Conservation (phyloP, 148 eudicot species). For the Simmondsia chinensis region DNA sequence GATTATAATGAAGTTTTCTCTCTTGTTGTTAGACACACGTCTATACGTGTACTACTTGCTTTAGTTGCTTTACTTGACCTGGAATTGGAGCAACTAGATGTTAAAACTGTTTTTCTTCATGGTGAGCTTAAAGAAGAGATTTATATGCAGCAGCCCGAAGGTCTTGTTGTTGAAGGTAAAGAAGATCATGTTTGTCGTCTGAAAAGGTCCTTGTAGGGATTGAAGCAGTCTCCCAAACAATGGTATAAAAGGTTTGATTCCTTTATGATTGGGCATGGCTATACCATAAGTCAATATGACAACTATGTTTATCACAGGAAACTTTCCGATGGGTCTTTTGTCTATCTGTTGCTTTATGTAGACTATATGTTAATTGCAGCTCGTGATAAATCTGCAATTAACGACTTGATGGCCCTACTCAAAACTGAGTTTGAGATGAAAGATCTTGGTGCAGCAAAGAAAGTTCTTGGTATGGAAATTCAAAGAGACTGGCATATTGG, state of each 20-base stretch:
- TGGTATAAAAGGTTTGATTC: too few relatives aligned
- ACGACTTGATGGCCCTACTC: neutral
- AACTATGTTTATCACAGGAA: constrained; percentile 4
- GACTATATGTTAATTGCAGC: neutral
- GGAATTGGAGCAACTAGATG: constrained; percentile 8
- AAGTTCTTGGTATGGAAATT: constrained; percentile 4
- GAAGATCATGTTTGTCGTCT: too few relatives aligned
- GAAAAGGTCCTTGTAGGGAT: too few relatives aligned
- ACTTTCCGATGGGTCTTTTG: neutral
- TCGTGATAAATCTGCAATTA: neutral
- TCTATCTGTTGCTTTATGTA: constrained; percentile 4
- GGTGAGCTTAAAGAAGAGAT: neutral
- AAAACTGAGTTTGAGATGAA: constrained; percentile 2
- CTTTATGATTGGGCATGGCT: too few relatives aligned
- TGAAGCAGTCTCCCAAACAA: constrained; percentile 1
- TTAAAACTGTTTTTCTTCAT: constrained; percentile 3
- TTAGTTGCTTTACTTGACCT: neutral
- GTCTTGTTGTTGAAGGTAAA: too few relatives aligned
- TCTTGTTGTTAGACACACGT: neutral
- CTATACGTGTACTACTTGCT: neutral
- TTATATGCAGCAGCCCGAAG: too few relatives aligned
- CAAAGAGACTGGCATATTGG: neutral
- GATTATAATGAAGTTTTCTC: constrained; percentile 8
- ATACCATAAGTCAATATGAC: neutral
- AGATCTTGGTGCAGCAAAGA: neutral